Conservation (phyloP, 768 basidiomycete species). For the Suillus bovinus region DNA sequence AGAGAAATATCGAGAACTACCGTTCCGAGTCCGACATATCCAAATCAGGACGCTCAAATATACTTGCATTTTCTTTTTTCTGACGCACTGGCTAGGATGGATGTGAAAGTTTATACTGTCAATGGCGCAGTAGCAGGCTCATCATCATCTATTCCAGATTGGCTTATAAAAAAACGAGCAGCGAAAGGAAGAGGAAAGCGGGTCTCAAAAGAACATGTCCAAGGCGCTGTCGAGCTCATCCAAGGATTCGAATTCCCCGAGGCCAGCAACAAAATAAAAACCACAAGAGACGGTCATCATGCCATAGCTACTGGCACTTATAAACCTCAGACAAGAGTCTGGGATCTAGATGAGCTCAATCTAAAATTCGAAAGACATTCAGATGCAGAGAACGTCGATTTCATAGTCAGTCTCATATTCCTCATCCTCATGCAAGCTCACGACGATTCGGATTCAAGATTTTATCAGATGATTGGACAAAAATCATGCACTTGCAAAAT, state of each 20-base stretch:
- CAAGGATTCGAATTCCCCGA: conserved; percentile 98
- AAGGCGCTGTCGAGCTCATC: conserved; percentile 87
- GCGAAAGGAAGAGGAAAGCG: conserved; percentile 64
- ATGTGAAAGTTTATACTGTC: conserved; percentile 91
- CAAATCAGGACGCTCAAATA: background rate
- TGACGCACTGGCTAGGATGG: conserved; percentile 5
- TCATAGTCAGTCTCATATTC: conserved; percentile 61
- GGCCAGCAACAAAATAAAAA: conserved; percentile 88
- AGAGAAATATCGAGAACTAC: background rate
- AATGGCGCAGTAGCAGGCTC: conserved; percentile 89
- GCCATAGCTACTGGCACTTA: conserved; percentile 94
- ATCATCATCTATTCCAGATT: conserved; percentile 91
- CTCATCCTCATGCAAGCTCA: background rate
- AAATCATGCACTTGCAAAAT: conserved; percentile 93
- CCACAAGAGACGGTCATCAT: conserved; percentile 90
- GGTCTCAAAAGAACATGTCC: conserved; percentile 66
- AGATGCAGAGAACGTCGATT: conserved; percentile 97
- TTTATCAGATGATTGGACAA: conserved; percentile 98
- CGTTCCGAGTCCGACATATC: background rate
- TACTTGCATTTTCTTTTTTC: background rate
- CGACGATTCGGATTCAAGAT: conserved; percentile 49
- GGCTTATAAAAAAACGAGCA: conserved; percentile 78
- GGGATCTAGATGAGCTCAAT: conserved; percentile 90
- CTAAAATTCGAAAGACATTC: conserved; percentile 96
- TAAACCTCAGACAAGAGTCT: conserved; percentile 96